Evolutionary conservation across 345 rosid genomes (phyloP).

Genomic region (Geranium brycei): DNA sequence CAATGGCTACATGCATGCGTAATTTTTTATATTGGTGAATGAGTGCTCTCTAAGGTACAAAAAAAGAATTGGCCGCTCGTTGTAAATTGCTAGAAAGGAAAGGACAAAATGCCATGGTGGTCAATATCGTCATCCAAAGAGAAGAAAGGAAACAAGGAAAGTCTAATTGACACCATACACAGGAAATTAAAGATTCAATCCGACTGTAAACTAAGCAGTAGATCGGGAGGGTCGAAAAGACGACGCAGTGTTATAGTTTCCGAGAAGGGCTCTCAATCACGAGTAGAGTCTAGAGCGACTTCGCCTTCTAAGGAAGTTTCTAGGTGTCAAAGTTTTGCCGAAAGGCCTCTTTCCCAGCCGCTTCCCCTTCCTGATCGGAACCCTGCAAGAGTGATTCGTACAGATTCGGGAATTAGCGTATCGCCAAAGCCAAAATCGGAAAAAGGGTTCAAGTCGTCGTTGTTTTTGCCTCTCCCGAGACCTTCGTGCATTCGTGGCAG

Average conservation of each 20-base stretch:
- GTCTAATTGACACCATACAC: constrained; percentile 50
- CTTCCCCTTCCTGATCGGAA: constrained; percentile 62
- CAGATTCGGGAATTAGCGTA: constrained; percentile 38
- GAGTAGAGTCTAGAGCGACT: constrained; percentile 54
- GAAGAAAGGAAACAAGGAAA: constrained; percentile 63
- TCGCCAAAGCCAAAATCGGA: constrained; percentile 37
- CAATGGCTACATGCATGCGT: neutral
- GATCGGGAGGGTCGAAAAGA: constrained; percentile 39
- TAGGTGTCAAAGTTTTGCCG: constrained; percentile 77
- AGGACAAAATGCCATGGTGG: constrained; percentile 59
- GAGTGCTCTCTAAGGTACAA: constrained; percentile 3
- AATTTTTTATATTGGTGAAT: constrained; percentile 6
- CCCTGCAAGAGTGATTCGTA: constrained; percentile 22
- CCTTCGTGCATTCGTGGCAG: constrained; percentile 34
- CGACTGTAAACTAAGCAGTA: constrained; percentile 35
- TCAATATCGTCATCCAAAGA: constrained; percentile 59
- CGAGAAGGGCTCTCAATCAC: constrained; percentile 55
- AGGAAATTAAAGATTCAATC: constrained; percentile 45
- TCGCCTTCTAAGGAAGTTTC: constrained; percentile 61
- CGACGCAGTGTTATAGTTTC: constrained; percentile 36
- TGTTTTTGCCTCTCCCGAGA: constrained; percentile 53
- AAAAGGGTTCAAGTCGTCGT: constrained; percentile 27
- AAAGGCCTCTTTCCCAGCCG: constrained; percentile 61
- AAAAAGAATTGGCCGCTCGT: constrained; percentile 1
- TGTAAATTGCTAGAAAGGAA: constrained; percentile 1